phyloP scores from a whole-genome alignment of 495 filamentous ascomycete species.

The Aspergillus baeticus region DNA sequence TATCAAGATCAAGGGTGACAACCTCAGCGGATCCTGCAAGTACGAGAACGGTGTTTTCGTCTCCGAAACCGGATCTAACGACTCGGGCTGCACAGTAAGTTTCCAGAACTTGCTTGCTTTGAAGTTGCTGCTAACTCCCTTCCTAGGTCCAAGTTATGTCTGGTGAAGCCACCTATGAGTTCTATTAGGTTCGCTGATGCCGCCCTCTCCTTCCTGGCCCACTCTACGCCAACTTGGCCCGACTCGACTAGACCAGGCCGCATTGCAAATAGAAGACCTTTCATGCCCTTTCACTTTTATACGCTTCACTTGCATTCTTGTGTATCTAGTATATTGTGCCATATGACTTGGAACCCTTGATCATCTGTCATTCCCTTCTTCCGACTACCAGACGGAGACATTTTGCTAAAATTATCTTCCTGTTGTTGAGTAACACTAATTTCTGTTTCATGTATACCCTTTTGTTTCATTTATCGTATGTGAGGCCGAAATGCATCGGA shows the following conservation, averaged over 20 bases:
- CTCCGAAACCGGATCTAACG: constrained; percentile 37
- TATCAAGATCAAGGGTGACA: constrained; percentile 67
- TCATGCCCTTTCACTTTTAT: constrained; percentile 18
- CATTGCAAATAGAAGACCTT: constrained; percentile 20
- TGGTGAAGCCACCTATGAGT: constrained; percentile 47
- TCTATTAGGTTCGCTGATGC: constrained; percentile 30
- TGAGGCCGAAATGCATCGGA: not conserved
- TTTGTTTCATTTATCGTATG: constrained; percentile 1
- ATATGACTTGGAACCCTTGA: constrained; percentile 34
- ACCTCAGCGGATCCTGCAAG: constrained; percentile 65
- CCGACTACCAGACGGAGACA: constrained; percentile 14
- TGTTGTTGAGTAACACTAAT: constrained; percentile 23
- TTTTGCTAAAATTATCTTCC: constrained; percentile 27
- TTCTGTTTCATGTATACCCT: constrained; percentile 16
- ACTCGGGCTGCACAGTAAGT: constrained; percentile 69
- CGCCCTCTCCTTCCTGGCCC: not conserved
- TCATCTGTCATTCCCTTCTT: constrained; percentile 31
- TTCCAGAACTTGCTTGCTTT: not conserved
- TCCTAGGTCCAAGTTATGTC: constrained; percentile 43
- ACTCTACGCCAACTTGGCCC: constrained; percentile 2
- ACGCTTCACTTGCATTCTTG: constrained; percentile 24
- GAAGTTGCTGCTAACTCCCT: constrained; percentile 12
- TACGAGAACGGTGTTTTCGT: constrained; percentile 63
- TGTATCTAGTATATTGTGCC: constrained; percentile 44
- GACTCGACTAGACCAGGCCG: constrained; percentile 14